Evolutionary conservation across 805 yeast species (phyloP), one percentile per base, ranked within the genome.

Genomic region (Saccharomycopsis capsularis): DNA sequence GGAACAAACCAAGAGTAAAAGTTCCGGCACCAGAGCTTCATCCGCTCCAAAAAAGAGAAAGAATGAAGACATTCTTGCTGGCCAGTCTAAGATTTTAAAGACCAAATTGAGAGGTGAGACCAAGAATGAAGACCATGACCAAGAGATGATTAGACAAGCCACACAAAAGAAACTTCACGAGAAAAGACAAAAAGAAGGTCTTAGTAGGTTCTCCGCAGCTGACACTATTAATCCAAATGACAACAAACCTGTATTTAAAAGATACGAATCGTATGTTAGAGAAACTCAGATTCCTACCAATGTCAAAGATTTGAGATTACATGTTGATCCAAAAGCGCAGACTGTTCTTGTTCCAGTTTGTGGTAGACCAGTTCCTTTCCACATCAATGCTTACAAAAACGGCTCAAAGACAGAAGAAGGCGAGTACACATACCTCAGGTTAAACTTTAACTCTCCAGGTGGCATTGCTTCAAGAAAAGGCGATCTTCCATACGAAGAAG

Each of bases 341-440:
- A 85, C 97, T 1, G 84, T 91, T 48, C 78, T 91, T 53, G 69
- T 91, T 51, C 99, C 99, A 45, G 84, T 91, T 51, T 78, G 83
- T 60, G 99, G 99, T 55, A 76, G 98, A 60, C 97, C 98, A 1
- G 98, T 93, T 46, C 99, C 99, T 22, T 91, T 93, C 73, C 99
- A 91, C 64, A 89, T 91, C 61, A 88, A 88, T 64, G 74, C 97
- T 3, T 90, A 85, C 69, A 91, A 90, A 61, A 90, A 87, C 62
- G 98, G 96, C 44, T 85, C 95, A 9, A 90, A 89, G 61, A 87
- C 83, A 55, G 99, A 93, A 61, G 98, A 93, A 70, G 98, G 97
- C 46, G 97, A 90, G 57, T 89, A 78, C 64, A 89, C 96, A 1
- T 90, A 86, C 61, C 64, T 91, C 60, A 80, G 99, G 65, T 74